Conservation (phyloP, 306 rosid genomes). For the Castanea mollissima region DNA sequence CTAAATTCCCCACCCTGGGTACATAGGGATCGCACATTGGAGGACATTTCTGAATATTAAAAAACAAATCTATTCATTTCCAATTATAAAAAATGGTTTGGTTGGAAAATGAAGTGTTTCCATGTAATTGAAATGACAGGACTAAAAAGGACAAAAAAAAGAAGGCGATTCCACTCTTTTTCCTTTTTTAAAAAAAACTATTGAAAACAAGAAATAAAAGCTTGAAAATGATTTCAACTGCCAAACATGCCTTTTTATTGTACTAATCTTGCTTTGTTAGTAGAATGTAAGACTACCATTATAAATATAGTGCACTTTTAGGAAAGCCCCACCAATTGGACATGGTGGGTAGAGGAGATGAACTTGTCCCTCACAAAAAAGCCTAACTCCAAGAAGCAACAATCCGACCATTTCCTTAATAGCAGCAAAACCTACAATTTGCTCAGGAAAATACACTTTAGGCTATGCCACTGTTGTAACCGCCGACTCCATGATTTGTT, state of each 20-base stretch:
- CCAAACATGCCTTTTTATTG: too few relatives aligned
- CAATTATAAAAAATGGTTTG: not conserved
- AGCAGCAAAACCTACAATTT: slow-evolving; percentile 47
- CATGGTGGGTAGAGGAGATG: slow-evolving; percentile 16
- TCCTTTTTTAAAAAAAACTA: not conserved
- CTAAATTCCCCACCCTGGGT: not conserved
- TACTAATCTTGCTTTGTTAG: too few relatives aligned
- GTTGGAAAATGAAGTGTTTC: not conserved
- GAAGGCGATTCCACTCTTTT: not conserved
- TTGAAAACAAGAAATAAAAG: not conserved
- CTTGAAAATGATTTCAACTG: too few relatives aligned
- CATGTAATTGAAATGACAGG: not conserved
- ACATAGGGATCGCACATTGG: not conserved
- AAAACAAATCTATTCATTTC: not conserved
- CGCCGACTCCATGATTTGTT: slow-evolving; percentile 54
- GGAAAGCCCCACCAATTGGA: not conserved
- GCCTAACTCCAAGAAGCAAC: slow-evolving; percentile 42
- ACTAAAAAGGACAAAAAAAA: not conserved
- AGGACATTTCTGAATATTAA: not conserved
- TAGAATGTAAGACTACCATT: too few relatives aligned
- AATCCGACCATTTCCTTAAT: slow-evolving; percentile 80
- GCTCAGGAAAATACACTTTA: slow-evolving; percentile 21
- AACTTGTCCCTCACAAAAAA: slow-evolving; percentile 20
- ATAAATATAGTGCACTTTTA: not conserved
- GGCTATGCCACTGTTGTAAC: slow-evolving; percentile 39